phyloP scores from a whole-genome alignment of 371 early-diverging fungal species.

The Mortierella sp. region DNA sequence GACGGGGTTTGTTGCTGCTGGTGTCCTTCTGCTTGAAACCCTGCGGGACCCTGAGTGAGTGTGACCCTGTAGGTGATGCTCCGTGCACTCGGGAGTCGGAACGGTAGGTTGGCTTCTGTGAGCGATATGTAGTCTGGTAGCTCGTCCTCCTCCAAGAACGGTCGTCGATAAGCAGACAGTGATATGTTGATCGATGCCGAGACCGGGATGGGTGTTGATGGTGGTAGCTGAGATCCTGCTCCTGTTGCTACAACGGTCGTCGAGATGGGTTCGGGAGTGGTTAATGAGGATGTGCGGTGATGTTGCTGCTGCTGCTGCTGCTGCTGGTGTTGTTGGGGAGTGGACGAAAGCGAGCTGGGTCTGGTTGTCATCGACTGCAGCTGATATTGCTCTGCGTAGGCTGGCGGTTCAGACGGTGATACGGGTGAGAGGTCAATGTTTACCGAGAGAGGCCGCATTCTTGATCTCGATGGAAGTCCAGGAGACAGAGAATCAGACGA shows the following conservation, averaged over 20 bases:
- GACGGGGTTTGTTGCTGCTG: not conserved
- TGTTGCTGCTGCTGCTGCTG: not conserved
- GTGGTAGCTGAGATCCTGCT: not conserved
- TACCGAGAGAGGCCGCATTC: constrained; percentile 16
- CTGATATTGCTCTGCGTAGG: constrained; percentile 9
- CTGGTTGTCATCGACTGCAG: not conserved
- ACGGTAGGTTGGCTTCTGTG: constrained; percentile 11
- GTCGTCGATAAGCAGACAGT: constrained; percentile 15
- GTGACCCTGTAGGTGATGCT: constrained; percentile 43
- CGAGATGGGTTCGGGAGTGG: not conserved
- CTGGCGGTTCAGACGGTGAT: constrained; percentile 4
- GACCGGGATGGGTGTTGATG: not conserved
- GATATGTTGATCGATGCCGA: not conserved
- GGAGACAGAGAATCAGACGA: not conserved
- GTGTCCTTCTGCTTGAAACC: no score
- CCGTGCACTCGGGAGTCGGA: constrained; percentile 23
- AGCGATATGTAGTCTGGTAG: constrained; percentile 31
- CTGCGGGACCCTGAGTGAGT: constrained; percentile 35
- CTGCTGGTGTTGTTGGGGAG: not conserved
- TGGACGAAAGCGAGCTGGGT: not conserved
- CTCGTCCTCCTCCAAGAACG: constrained; percentile 37
- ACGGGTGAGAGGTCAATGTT: constrained; percentile 9
- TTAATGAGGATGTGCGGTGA: not conserved
- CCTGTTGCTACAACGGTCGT: not conserved
- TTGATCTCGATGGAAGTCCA: not conserved